Base-by-base conservation (phyloP, 2,329 filamentous ascomycete genomes). In the Fusarium mundagurra region DNA sequence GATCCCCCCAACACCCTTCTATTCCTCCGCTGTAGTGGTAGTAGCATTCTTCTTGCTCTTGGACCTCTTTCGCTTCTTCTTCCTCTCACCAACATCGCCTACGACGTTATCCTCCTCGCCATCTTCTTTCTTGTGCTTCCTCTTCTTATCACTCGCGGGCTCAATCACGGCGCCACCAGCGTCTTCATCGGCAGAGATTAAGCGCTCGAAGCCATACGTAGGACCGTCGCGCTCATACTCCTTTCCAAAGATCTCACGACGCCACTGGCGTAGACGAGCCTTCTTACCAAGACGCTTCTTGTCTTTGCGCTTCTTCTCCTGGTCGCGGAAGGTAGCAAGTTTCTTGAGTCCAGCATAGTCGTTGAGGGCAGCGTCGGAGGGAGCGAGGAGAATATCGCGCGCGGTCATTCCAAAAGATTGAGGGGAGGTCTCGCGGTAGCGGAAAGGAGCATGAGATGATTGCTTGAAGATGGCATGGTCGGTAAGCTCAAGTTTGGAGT, bases 281-380 rank as follows among this genome's bases (percentile, higher is more conserved):
- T 98, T 98, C 89, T 98, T 99, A 74, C 94, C 93, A 36, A 98
- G 88, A 77, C 90, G 89, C 87, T 97, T 98, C 85, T 92, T 91
- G 80, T 99, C 96, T 78, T 92, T 93, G 76, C 89, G 88, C 88
- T 98, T 98, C 88, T 97, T 96, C 78, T 95, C 93, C 7, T 88
- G 86, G 81, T 98, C 95, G 64, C 96, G 90, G 86, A 96, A 99
- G 10, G 93, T 88, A 9, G 96, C 95, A 68, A 98, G 89, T 85
- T 98, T 98, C 88, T 99, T 99, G 79, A 99, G 86, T 12, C 96
- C 96, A 10, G 92, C 96, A 80, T 93, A 99, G 74, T 95, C 88
- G 83, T 99, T 99, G 74, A 99, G 90, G 61, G 92, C 91, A 53
- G 90, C 86, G 84, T 99, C 96, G 50, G 92, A 93, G 1, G 95